Conservation (phyloP, 73 alveolate species). For the Paramecium tetraurelia region DNA sequence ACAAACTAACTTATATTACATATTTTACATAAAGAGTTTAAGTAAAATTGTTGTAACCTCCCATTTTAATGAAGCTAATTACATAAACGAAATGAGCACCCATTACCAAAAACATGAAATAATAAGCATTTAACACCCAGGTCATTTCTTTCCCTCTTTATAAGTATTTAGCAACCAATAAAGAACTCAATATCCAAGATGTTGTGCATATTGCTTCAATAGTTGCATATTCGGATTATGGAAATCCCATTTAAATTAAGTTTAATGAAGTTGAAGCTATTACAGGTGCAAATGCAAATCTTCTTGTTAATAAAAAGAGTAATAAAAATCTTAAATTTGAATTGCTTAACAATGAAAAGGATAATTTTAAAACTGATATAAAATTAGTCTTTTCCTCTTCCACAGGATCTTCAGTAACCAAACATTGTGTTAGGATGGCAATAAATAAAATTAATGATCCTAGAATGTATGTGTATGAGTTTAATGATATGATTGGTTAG, state of each 20-base stretch:
- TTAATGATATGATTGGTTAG: background rate
- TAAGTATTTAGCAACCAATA: background rate
- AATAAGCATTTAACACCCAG: background rate
- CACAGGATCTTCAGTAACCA: background rate
- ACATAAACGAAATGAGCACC: background rate
- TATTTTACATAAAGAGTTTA: background rate
- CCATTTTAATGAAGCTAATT: background rate
- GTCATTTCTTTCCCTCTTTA: constrained; percentile 32
- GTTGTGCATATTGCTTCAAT: background rate
- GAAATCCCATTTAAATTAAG: constrained; percentile 40
- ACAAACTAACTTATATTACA: background rate
- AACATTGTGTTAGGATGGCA: background rate
- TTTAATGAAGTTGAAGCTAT: background rate
- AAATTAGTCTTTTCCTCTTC: background rate
- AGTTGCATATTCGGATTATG: background rate
- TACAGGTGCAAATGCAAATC: constrained; percentile 20
- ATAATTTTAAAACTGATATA: background rate
- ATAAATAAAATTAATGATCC: background rate
- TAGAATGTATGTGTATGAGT: background rate
- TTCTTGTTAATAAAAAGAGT: background rate
- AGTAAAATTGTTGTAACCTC: constrained; percentile 21
- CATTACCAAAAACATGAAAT: background rate
- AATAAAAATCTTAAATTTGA: background rate
- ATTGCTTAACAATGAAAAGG: background rate
- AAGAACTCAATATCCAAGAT: background rate